Base-by-base conservation (phyloP, 805 yeast species). In the Saccharomycopsis vini region DNA sequence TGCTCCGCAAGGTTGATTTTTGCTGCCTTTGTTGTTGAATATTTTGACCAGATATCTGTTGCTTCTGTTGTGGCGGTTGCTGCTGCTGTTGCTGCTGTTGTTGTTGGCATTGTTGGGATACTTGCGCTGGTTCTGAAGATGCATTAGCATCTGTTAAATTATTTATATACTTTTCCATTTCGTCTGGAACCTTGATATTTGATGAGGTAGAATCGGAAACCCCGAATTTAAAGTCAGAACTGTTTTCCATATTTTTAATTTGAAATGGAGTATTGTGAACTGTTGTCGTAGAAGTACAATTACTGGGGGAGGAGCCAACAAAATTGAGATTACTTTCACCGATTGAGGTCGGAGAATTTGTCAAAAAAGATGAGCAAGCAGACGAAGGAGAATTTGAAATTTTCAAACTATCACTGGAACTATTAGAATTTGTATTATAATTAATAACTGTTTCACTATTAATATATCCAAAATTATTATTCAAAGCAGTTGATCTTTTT, bases 241-340 rank as follows among this genome's bases (percentile, higher is more conserved):
- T 37, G 41, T 31, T 32, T 31, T 36, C 45, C 39, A 39, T 35
- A 28, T 48, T 45, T 15, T 42, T 42, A 31, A 26, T 10, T 15
- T 38, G 40, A 20, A 43, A 22, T 19, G 51, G 51, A 5, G 51
- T 48, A 46, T 40, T 48, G 34, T 40, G 26, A 4, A 50, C 43
- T n/a, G 47, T 39, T 9, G 47, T 42, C 10, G 42, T 44, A 4
- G 51, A 47, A 7, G 16, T 30, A n/a, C n/a, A n/a, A n/a, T n/a
- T n/a, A n/a, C n/a, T n/a, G n/a, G n/a, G n/a, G n/a, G n/a, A n/a
- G n/a, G n/a, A n/a, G n/a, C n/a, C n/a, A n/a, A n/a, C n/a, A 24
- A 42, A 41, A 26, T 19, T 19, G 30, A 24, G n/a, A n/a, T n/a
- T n/a, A n/a, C n/a, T n/a, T n/a, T n/a, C n/a, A n/a, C n/a, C 31